Conservation (phyloP, 2,329 filamentous ascomycete genomes). For the Beauveria scarabaeidicola region DNA sequence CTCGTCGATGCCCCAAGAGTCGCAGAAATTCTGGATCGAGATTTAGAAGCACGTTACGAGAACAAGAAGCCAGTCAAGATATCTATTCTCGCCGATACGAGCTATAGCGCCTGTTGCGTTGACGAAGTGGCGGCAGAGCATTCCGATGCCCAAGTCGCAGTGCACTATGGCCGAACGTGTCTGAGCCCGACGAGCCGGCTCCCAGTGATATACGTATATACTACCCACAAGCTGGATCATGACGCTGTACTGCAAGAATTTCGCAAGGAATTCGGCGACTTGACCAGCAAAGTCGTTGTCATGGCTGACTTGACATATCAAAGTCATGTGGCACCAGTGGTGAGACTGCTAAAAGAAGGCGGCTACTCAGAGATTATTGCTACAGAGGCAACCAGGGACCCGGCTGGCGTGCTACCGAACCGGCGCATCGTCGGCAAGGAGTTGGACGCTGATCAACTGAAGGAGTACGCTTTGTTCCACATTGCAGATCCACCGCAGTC, state of each 20-base stretch:
- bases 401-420: slow-evolving; percentile 76
- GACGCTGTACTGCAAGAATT: slow-evolving; percentile 52
- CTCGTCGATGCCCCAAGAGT: slow-evolving; percentile 76
- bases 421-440: slow-evolving; percentile 50
- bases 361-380: slow-evolving; percentile 66
- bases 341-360: slow-evolving; percentile 40
- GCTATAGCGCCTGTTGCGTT: slow-evolving; percentile 93
- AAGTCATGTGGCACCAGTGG: slow-evolving; percentile 58
- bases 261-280: slow-evolving; percentile 57
- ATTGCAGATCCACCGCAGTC: slow-evolving; percentile 72
- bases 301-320: slow-evolving; percentile 88
- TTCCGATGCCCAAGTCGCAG: slow-evolving; percentile 77
- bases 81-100: slow-evolving; percentile 89
- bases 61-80: slow-evolving; percentile 35
- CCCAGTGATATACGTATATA: slow-evolving; percentile 88
- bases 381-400: slow-evolving; percentile 68
- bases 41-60: slow-evolving; percentile 17
- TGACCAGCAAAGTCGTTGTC: slow-evolving; percentile 57
- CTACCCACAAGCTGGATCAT: slow-evolving; percentile 58
- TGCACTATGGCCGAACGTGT: slow-evolving; percentile 91
- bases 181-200: slow-evolving; percentile 81
- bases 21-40: slow-evolving; percentile 44
- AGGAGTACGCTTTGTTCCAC: slow-evolving; percentile 71
- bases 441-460: slow-evolving; percentile 39
- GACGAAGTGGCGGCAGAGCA: slow-evolving; percentile 96